Percentiles rank a stretch among this genome's conserved stretches.
Evolutionary conservation across 805 yeast genomes (phyloP).

Genomic region (Yamadazyma takamatsuzukensis): DNA sequence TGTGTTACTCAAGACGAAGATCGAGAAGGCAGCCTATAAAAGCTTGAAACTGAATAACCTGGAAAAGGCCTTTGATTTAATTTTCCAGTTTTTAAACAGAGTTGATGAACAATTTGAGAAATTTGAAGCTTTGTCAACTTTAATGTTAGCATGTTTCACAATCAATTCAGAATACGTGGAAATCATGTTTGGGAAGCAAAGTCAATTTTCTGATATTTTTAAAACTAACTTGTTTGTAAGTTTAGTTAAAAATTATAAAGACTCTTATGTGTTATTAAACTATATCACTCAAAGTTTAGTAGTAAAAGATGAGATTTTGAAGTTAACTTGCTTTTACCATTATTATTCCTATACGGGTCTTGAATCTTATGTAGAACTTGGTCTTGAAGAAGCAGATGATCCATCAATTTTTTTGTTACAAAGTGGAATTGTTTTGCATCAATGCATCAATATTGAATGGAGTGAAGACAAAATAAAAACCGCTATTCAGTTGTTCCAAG

Average conservation of each 20-base stretch:
- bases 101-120: no score
- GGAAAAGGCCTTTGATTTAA: no score
- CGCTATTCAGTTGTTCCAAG: conserved; percentile 12
- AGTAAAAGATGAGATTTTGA: conserved; percentile 2
- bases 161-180: no score
- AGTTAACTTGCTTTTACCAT: conserved; percentile 2
- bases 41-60: no score
- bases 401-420: conserved; percentile 9
- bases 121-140: no score
- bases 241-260: neutral
- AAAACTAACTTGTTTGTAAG: no score
- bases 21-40: neutral
- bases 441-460: conserved; percentile 19
- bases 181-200: no score
- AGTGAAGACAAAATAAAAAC: conserved; percentile 10
- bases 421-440: conserved; percentile 22
- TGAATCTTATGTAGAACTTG: conserved; percentile 2
- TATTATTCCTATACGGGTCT: conserved; percentile 5
- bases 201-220: no score
- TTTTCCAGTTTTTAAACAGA: no score
- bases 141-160: no score
- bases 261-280: neutral
- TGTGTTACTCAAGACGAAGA: neutral
- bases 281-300: neutral
- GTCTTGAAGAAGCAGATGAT: neutral